These are phyloP conservation scores for Pseudocercospora fijiensis DNA, from an alignment of 2,329 filamentous ascomycete species.

Conservation along the genomic window DNA sequence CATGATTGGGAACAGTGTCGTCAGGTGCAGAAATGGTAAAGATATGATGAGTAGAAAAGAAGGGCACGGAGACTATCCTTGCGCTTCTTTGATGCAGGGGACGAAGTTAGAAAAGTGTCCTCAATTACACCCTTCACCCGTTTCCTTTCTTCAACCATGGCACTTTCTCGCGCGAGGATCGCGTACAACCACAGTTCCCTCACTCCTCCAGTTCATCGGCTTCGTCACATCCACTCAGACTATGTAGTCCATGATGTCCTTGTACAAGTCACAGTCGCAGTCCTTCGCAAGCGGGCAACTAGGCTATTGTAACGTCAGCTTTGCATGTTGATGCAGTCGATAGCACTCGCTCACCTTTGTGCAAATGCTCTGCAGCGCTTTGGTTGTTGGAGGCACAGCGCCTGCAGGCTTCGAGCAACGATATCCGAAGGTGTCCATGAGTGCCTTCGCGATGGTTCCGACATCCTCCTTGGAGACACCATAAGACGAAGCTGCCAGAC, in stretches of 20 bases:
- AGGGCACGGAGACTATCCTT: no score
- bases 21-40: background rate
- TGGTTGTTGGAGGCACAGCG: conserved; percentile 47
- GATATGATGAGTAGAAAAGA: background rate
- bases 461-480: conserved; percentile 58
- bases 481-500: conserved; percentile 57
- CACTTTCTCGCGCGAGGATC: background rate
- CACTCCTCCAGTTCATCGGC: background rate
- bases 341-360: conserved; percentile 21
- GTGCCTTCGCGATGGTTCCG: conserved; percentile 48
- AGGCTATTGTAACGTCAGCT: background rate
- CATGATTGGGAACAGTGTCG: background rate
- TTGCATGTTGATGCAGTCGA: background rate
- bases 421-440: conserved; percentile 54
- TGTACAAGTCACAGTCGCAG: background rate
- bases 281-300: background rate
- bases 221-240: background rate
- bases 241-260: background rate
- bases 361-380: conserved; percentile 57
- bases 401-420: conserved; percentile 51
- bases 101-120: no score
- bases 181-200: background rate
- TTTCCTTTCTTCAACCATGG: background rate
- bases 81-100: no score
- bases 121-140: background rate